phyloP scores from a whole-genome alignment of 2,329 filamentous ascomycete species.

The Fusarium paranaense region DNA sequence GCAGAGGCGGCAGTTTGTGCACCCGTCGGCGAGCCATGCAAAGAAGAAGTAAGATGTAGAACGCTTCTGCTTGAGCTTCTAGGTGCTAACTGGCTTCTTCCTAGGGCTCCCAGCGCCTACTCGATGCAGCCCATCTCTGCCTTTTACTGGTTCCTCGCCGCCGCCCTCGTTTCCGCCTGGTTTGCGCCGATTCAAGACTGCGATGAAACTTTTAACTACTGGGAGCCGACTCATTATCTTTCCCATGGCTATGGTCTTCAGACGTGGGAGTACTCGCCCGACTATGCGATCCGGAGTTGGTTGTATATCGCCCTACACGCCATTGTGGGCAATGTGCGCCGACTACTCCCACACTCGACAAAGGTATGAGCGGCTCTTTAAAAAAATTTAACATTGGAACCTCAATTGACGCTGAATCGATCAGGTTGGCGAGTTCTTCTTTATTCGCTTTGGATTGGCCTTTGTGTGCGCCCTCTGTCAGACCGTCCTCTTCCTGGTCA shows the following conservation, averaged over 20 bases:
- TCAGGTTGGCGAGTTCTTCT: slow-evolving; percentile 83
- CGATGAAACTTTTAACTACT: slow-evolving; percentile 99
- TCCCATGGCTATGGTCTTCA: slow-evolving; percentile 92
- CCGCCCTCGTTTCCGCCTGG: slow-evolving; percentile 80
- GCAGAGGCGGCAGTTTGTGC: slow-evolving; percentile 55
- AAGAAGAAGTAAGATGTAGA: slow-evolving; percentile 59
- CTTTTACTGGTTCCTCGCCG: slow-evolving; percentile 83
- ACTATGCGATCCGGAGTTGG: slow-evolving; percentile 96
- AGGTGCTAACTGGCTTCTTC: slow-evolving; percentile 19
- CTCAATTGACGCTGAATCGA: slow-evolving; percentile 11
- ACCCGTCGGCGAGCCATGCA: slow-evolving; percentile 62
- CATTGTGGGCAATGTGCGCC: slow-evolving; percentile 73
- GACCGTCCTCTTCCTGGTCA: slow-evolving; percentile 81
- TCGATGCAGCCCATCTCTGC: slow-evolving; percentile 78
- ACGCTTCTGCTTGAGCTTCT: not conserved
- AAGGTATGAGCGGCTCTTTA: slow-evolving; percentile 57
- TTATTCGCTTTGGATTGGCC: slow-evolving; percentile 80
- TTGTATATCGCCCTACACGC: slow-evolving; percentile 87
- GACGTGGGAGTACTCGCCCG: slow-evolving; percentile 98
- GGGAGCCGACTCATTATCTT: slow-evolving; percentile 96
- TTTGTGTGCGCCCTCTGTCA: slow-evolving; percentile 84
- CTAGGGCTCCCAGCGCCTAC: slow-evolving; percentile 62
- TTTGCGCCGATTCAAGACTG: slow-evolving; percentile 96
- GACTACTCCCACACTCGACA: slow-evolving; percentile 70
- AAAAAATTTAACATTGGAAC: not conserved